Evolutionary conservation across 768 basidiomycete species (phyloP), one percentile per base, ranked within the genome.

Genomic region (Megacollybia marginata): DNA sequence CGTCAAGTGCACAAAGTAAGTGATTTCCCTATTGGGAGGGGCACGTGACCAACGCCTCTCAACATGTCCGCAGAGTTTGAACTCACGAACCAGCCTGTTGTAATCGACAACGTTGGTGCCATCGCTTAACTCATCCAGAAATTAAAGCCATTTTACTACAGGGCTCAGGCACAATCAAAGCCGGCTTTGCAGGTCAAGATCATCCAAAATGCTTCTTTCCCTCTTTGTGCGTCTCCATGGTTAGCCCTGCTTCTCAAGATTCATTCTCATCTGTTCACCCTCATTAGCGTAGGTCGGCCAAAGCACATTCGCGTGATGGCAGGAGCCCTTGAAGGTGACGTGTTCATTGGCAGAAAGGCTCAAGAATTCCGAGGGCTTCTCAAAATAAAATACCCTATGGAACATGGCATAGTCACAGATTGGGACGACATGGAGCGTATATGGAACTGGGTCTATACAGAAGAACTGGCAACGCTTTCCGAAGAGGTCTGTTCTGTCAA

Each of bases 351-450:
- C 2, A 76, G 88, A 59, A 83, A 85, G 56, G 96, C 96, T 15
- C 95, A 99, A 68, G 96, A 98, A 61, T 88, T 92, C 56, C 77
- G 96, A 48, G 96, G 96, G 9, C 73, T 99, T 56, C 74, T 99
- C 57, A 95, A 95, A 77, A 94, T 98, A 59, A 95, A 94, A 67
- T 99, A 98, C 63, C 96, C 96, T 23, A 97, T 99, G 85, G 92
- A 95, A 64, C 96, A 98, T 65, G 96, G 96, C 11, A 93, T 99
- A 52, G 96, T 99, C 9, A 95, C 90, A 34, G 92, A 99, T 71
- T 99, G 96, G 95, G 96, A 99, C 63, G 96, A 99, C 63, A 99
- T 99, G 96, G 96, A 99, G 66, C 83, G 90, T 52, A 97, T 99
- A 77, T 99, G 96, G 96, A 88, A 79, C 56, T 94, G 92, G 86